These are phyloP conservation scores for Trypethelium eluteriae DNA, from an alignment of 495 filamentous ascomycete genomes.

Conservation along the genomic window DNA sequence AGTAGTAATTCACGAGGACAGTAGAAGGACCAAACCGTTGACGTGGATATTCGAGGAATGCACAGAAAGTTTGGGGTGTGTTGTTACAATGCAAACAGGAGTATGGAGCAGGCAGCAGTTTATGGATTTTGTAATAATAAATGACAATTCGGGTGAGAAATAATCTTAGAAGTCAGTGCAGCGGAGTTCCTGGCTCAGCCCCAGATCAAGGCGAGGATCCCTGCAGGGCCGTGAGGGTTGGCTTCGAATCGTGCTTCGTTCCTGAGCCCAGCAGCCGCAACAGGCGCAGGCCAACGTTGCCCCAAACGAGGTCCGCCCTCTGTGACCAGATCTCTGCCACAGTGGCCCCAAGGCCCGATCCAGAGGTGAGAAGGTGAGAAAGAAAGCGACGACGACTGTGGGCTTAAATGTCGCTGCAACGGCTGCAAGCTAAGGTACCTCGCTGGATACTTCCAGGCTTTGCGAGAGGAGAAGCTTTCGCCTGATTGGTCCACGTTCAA, in stretches of 20 bases:
- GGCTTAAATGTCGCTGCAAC: not conserved
- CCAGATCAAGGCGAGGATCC: not conserved
- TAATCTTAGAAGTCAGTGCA: not conserved
- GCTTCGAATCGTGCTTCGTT: not conserved
- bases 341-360: not conserved
- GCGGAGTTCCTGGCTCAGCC: not conserved
- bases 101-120: not conserved
- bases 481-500: slow-evolving; percentile 9
- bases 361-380: not conserved
- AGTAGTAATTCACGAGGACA: not conserved
- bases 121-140: not conserved
- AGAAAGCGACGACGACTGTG: not conserved
- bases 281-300: not conserved
- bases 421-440: not conserved
- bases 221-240: not conserved
- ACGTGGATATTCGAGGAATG: not conserved
- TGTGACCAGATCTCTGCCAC: slow-evolving; percentile 7
- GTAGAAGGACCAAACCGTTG: not conserved
- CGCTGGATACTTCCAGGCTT: not conserved
- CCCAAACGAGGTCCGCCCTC: not conserved
- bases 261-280: not conserved
- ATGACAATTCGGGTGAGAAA: not conserved
- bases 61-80: not conserved
- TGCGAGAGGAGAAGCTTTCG: not conserved
- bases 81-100: not conserved